Base-by-base conservation (phyloP, 805 yeast species). In the Kuraishia piskuri region DNA sequence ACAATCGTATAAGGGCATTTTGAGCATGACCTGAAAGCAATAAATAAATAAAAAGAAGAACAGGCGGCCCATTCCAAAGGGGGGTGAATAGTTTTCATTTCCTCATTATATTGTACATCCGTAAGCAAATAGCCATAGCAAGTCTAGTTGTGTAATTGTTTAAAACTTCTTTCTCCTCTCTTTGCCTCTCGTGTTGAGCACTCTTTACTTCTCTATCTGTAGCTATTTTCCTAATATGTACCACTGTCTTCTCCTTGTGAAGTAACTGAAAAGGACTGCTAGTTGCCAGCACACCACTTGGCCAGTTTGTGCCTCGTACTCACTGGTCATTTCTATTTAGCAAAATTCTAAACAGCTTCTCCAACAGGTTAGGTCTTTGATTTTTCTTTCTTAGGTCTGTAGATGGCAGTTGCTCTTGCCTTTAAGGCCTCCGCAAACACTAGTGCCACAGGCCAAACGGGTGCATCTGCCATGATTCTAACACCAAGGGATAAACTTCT, bases 361-460 rank as follows among this genome's bases (percentile, higher is more conserved):
- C 40, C 17, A n/a, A n/a, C n/a, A n/a, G n/a, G n/a, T n/a, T n/a
- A n/a, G n/a, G 9, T 31, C 14, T 10, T 31, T n/a, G 9, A 31
- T 31, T 31, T 31, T 12, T 31, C 40, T n/a, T 31, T 31, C 19
- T 47, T 20, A 21, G 49, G 21, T 10, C 12, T 47, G 54, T 64
- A 67, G 52, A 72, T 70, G 21, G 64, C 59, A 17, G 79, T 73
- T 3, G 84, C 83, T 61, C 90, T 76, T 31, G 83, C 78, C 63
- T 84, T 86, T 60, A 86, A 72, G 1, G 90, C 90, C 63, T 86
- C 92, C 0, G 92, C 92, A 71, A 86, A 85, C 20, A 84, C 79
- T 65, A 87, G 70, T 0, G 90, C 88, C 51, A 86, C 77, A 0
- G 94, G 94, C 95, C 95, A 87, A 23, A 87, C 85, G 17, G 94